These are phyloP conservation scores for Gossypium turneri DNA, from an alignment of 345 rosid genomes.

Conservation along the genomic window DNA sequence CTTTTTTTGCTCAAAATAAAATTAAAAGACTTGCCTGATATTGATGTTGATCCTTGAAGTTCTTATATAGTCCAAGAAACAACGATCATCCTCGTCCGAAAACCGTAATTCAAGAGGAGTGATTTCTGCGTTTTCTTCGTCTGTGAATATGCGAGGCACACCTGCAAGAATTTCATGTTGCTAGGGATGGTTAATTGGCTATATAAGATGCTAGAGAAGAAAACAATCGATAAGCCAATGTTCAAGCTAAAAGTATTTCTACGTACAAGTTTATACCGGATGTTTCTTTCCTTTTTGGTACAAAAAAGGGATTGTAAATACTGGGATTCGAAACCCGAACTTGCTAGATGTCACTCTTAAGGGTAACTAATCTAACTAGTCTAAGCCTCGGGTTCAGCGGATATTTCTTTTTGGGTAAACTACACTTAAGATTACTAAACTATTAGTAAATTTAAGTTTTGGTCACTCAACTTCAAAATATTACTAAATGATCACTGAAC, in stretches of 20 bases:
- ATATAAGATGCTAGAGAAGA: not conserved
- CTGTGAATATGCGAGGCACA: conserved; percentile 73
- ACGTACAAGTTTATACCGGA: not conserved
- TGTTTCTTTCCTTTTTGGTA: not conserved
- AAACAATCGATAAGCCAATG: too few relatives aligned
- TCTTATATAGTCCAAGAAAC: conserved; percentile 55
- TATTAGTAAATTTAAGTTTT: too few relatives aligned
- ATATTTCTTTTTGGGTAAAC: too few relatives aligned
- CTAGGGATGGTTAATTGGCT: not conserved
- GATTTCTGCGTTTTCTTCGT: conserved; percentile 57
- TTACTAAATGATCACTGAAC: too few relatives aligned
- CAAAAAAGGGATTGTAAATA: not conserved
- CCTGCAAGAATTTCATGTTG: conserved; percentile 37
- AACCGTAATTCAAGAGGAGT: conserved; percentile 50
- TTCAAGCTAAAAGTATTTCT: not conserved
- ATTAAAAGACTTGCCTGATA: conserved; percentile 75
- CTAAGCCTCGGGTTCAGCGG: not conserved
- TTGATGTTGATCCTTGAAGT: conserved; percentile 85
- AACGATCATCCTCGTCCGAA: conserved; percentile 30
- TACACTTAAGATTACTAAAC: too few relatives aligned
- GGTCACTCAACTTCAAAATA: too few relatives aligned
- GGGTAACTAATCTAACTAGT: not conserved
- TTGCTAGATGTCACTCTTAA: not conserved
- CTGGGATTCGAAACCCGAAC: not conserved
- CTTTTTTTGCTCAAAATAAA: not conserved